Evolutionary conservation across 768 basidiomycete genomes (phyloP), one percentile per base, ranked within the genome.

Genomic region (Hirschioporus abietinus): DNA sequence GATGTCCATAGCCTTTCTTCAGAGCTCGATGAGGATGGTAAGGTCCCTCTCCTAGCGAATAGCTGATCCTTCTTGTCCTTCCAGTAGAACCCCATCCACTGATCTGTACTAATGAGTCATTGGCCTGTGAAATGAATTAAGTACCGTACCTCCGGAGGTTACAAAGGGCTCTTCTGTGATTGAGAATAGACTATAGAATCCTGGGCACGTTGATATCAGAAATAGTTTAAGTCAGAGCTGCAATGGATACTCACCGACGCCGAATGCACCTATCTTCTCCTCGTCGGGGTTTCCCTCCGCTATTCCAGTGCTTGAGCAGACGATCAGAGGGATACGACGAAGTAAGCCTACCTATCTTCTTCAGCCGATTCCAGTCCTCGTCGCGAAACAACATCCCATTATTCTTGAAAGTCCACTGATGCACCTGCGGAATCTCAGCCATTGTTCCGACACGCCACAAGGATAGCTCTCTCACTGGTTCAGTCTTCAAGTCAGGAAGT

Each of bases 71-170:
- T 93, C 71, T 90, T 91, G 72, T 92, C 92, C 74, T 94, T 95
- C 94, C 94, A 98, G 74, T 96, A 92, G 75, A 97, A 98, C 0
- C 88, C 90, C 95, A 96, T 96, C 87, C 93, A 95, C 73, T 91
- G 86, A 35, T 87, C 94, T 84, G 74, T 68, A 63, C 76, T 74
- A n/a, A 80, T 82, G 36, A 79, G 74, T 0, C 78, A 78, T 35
- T 73, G 72, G 58, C 80, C 75, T 64, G 73, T 67, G 71, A 64
- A 71, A 74, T 65, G 75, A 71, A 20, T 74, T 76, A 20, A 76
- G 6, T 10, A 18, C 65, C 74, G 63, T 74, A 89, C 90, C 86
- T 79, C 91, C 91, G 20, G 91, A 93, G 3, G 84, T 89, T 0
- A 93, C 91, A 72, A 91, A 89, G 0, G 92, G 92, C 69, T 90